Percentiles rank a stretch among this genome's conserved stretches.
phyloP scores from a whole-genome alignment of 2,329 filamentous ascomycete species.

The Orbilia oligospora region DNA sequence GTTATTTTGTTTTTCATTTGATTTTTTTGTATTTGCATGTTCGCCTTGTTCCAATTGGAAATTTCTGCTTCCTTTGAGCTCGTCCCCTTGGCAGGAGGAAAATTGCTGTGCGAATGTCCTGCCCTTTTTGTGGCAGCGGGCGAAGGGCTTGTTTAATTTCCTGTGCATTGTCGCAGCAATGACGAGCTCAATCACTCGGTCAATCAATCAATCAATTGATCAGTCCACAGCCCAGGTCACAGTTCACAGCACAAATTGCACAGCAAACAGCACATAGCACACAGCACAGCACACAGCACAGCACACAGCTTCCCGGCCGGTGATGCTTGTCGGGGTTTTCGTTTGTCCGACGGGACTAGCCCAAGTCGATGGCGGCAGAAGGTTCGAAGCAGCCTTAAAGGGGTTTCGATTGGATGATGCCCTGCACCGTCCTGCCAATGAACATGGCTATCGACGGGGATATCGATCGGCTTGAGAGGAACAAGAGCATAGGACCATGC shows the following conservation, averaged over 20 bases:
- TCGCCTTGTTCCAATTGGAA: slow-evolving; percentile 23
- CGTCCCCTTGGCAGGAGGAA: slow-evolving; percentile 20
- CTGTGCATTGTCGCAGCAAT: slow-evolving; percentile 36
- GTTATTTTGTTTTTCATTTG: neutral
- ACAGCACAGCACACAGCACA: slow-evolving; percentile 11
- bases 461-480: slow-evolving; percentile 33
- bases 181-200: slow-evolving; percentile 10
- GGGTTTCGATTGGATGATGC: slow-evolving; percentile 23
- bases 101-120: slow-evolving; percentile 42
- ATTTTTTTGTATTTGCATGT: no score
- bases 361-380: slow-evolving; percentile 25
- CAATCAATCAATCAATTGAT: neutral
- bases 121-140: slow-evolving; percentile 35
- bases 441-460: slow-evolving; percentile 26
- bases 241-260: no score
- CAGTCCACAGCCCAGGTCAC: neutral
- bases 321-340: slow-evolving; percentile 15
- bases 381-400: slow-evolving; percentile 38
- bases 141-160: slow-evolving; percentile 38
- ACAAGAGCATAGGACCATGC: slow-evolving; percentile 21
- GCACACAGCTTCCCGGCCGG: neutral
- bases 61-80: slow-evolving; percentile 33
- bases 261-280: neutral
- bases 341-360: slow-evolving; percentile 43
- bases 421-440: slow-evolving; percentile 21